phyloP scores from a whole-genome alignment of 192 early-diverging fungal species.

The Chytriomyces hyalinus region DNA sequence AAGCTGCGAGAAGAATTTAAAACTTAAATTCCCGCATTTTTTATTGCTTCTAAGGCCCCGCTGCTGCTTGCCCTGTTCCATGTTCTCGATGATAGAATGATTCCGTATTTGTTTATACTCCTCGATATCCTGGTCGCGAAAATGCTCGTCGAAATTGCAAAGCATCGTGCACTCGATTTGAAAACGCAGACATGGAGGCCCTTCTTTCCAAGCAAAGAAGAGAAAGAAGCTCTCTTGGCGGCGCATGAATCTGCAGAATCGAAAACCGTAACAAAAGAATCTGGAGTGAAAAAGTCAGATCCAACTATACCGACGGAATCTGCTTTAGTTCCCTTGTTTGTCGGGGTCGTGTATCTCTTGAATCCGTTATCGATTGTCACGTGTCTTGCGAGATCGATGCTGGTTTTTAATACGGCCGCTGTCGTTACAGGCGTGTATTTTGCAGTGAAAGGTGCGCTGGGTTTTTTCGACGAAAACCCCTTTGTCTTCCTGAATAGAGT shows the following conservation, averaged over 20 bases:
- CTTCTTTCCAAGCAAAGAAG: slow-evolving; percentile 6
- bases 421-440: slow-evolving; percentile 74
- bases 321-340: slow-evolving; percentile 50
- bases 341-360: slow-evolving; percentile 69
- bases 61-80: slow-evolving; percentile 77
- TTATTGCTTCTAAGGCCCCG: slow-evolving; percentile 56
- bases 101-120: slow-evolving; percentile 60
- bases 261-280: slow-evolving; percentile 8
- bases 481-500: background rate
- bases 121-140: slow-evolving; percentile 73
- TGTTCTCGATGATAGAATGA: slow-evolving; percentile 54
- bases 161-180: slow-evolving; percentile 7
- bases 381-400: slow-evolving; percentile 75
- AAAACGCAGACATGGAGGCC: slow-evolving; percentile 12
- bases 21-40: background rate
- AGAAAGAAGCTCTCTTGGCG: slow-evolving; percentile 15
- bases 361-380: slow-evolving; percentile 84
- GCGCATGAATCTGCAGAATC: slow-evolving; percentile 23
- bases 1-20: background rate
- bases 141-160: slow-evolving; percentile 63
- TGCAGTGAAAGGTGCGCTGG: slow-evolving; percentile 60
- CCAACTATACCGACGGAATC: slow-evolving; percentile 42
- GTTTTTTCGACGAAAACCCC: background rate
- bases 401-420: slow-evolving; percentile 76
- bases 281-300: slow-evolving; percentile 20